Base-by-base conservation (phyloP, 2,329 filamentous ascomycete species). In the Tolypocladium album region DNA sequence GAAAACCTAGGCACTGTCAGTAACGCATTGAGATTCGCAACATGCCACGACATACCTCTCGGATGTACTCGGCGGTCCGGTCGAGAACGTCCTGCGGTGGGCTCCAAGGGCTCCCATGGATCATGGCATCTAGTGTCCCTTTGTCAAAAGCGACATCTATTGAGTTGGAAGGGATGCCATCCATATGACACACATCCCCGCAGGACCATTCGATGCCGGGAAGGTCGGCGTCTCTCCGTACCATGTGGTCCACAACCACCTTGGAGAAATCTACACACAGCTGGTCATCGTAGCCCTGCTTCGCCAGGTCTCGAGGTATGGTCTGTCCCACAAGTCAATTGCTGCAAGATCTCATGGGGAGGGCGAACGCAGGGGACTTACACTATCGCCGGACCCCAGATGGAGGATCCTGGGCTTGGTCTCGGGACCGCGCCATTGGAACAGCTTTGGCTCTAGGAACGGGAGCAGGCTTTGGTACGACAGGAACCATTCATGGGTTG, bases 121-220 rank as follows among this genome's bases (percentile, higher is more conserved):
- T 79, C 77, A 84, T 82, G 55, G 78, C 79, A 68, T 84, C 80
- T 3, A 84, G 69, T 1, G 80, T 83, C 3, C 76, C 75, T 67
- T 84, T 84, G 63, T 84, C 80, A 63, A 87, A 83, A 13, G 82
- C 82, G 7, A 85, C 74, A 64, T 83, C 79, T 45, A 86, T 67
- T 0, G 75, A 77, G 1, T 61, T 65, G 39, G 74, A 68, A 0
- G 70, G 65, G 0, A 83, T 64, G 1, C 67, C 66, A 11, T 68
- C 64, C 74, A 86, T 78, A 42, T 79, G 63, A 8, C 82, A 77
- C 3, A 85, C 76, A 64, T 86, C 82, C 61, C 75, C 75, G 42
- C 73, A 68, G 34, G 66, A 63, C 82, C 82, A 86, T 56, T 73
- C 68, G n/a, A 83, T 79, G 5, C 72, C 73, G 5, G 69, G 60